A percentile compares a stretch with the other conserved stretches of the same genome.
These are phyloP conservation scores for Neofusicoccum parvum DNA, from an alignment of 2,329 filamentous ascomycete genomes.

Conservation along the genomic window DNA sequence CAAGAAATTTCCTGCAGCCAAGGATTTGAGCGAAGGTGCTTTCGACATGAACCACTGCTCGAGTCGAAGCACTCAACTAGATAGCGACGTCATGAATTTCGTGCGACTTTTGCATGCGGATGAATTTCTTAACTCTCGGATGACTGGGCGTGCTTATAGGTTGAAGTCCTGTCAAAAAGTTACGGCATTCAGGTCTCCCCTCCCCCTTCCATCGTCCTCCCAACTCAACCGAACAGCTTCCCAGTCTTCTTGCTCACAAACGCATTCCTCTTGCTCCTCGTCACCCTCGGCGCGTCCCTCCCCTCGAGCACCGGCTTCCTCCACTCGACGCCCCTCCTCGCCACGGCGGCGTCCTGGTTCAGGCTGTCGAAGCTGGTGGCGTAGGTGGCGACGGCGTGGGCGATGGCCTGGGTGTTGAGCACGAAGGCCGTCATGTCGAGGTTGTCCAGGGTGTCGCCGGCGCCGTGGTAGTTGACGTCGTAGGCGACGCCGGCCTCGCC, in stretches of 20 bases:
- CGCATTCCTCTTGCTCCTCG: background rate
- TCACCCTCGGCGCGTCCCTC: background rate
- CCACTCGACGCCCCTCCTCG: slow-evolving; percentile 29
- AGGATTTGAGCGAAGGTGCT: too few species aligned
- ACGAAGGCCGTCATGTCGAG: slow-evolving; percentile 57
- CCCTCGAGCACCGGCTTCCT: background rate
- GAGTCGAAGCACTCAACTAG: too few species aligned
- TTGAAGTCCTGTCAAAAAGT: too few species aligned
- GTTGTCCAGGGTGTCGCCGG: slow-evolving; percentile 57
- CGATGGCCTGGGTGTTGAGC: slow-evolving; percentile 62
- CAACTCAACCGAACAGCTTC: background rate
- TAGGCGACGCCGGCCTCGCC: slow-evolving; percentile 63
- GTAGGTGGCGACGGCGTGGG: slow-evolving; percentile 46
- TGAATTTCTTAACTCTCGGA: too few species aligned
- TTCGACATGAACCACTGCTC: too few species aligned
- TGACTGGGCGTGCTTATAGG: too few species aligned
- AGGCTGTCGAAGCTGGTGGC: slow-evolving; percentile 36
- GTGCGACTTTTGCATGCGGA: too few species aligned
- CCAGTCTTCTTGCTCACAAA: slow-evolving; percentile 8
- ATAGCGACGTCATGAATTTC: too few species aligned
- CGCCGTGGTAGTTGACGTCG: slow-evolving; percentile 60
- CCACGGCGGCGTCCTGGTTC: slow-evolving; percentile 31
- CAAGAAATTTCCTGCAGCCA: too few species aligned
- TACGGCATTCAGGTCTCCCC: too few species aligned
- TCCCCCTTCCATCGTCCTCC: background rate